These are phyloP conservation scores for Kwoniella bestiolae DNA, from an alignment of 768 basidiomycete genomes.

Conservation along the genomic window DNA sequence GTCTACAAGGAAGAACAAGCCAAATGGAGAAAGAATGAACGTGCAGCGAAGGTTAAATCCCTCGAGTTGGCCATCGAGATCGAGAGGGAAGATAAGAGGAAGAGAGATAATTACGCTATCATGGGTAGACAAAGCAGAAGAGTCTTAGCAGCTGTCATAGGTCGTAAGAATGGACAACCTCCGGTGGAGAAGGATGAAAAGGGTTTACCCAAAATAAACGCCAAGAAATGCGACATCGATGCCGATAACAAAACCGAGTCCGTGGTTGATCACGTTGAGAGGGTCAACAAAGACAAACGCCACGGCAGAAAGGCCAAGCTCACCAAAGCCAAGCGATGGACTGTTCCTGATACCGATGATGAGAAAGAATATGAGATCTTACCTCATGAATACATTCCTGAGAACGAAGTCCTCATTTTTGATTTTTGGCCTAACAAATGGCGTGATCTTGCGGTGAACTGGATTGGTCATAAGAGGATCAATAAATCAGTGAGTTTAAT, in stretches of 20 bases:
- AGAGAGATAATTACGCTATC: not conserved
- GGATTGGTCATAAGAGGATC: not conserved
- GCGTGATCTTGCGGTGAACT: not conserved
- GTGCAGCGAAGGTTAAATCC: not conserved
- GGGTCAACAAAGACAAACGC: not conserved
- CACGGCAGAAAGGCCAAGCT: not conserved
- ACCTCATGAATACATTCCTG: not conserved
- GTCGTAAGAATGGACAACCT: constrained; percentile 12
- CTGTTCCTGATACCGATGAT: constrained; percentile 1
- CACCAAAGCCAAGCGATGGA: constrained; percentile 1
- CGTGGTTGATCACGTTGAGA: not conserved
- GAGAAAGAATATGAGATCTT: constrained; percentile 2
- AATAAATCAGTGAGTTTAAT: constrained; percentile 8
- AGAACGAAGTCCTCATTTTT: not conserved
- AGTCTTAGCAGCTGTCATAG: constrained; percentile 8
- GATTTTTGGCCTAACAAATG: constrained; percentile 14
- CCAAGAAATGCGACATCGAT: not conserved
- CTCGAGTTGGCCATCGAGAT: not conserved
- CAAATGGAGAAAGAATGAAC: constrained; percentile 1
- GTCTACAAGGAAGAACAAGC: constrained; percentile 36
- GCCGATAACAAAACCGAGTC: not conserved
- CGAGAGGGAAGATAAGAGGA: not conserved
- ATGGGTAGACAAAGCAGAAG: not conserved
- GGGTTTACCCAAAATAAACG: not conserved
- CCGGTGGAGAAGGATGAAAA: not conserved